phyloP scores from a whole-genome alignment of 2,329 filamentous ascomycete species.

The Orbilia javanica region DNA sequence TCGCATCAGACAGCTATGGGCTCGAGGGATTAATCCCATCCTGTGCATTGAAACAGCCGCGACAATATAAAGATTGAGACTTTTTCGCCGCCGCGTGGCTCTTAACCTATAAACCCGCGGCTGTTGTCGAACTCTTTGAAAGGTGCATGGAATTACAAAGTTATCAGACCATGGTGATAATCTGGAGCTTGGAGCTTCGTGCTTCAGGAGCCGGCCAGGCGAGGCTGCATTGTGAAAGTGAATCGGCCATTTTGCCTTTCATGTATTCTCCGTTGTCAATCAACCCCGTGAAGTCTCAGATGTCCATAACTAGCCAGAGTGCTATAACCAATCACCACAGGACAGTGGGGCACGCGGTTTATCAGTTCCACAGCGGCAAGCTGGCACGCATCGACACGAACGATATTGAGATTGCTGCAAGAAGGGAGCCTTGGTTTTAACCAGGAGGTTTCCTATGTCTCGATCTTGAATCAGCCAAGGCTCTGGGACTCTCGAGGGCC shows the following conservation, averaged over 20 bases:
- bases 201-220: not conserved
- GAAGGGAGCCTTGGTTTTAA: not conserved
- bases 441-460: not conserved
- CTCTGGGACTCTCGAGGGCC: constrained; percentile 5
- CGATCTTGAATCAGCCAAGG: constrained; percentile 11
- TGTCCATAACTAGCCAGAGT: not conserved
- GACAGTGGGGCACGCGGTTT: constrained; percentile 1
- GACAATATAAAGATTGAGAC: not conserved
- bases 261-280: not conserved
- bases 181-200: not conserved
- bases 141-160: not conserved
- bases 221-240: too few relatives aligned
- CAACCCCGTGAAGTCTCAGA: not conserved
- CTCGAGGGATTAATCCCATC: not conserved
- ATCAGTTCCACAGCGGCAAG: constrained; percentile 11
- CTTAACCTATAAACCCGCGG: not conserved
- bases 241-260: constrained; percentile 8
- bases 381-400: constrained; percentile 17
- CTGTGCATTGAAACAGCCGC: constrained; percentile 7
- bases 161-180: not conserved
- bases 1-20: not conserved
- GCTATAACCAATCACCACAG: not conserved
- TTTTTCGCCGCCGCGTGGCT: constrained; percentile 2
- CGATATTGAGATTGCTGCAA: not conserved
- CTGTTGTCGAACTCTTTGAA: not conserved